phyloP scores from a whole-genome alignment of 202 grass and related monocot species.

The Carex arenaria region DNA sequence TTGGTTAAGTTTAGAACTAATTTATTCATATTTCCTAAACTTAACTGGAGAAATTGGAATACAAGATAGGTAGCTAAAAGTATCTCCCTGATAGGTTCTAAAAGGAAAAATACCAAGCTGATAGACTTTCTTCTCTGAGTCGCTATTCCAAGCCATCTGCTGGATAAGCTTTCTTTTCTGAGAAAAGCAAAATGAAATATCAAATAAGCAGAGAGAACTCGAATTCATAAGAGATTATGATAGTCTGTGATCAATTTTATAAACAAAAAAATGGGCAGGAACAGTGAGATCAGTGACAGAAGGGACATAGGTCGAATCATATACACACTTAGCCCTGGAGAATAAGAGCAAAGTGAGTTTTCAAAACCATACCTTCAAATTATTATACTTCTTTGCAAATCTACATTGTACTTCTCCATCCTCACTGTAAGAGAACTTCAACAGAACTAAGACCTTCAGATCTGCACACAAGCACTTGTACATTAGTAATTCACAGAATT shows the following conservation, averaged over 20 bases:
- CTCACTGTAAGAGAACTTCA: background rate
- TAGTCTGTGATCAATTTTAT: background rate
- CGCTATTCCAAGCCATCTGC: background rate
- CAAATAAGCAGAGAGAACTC: background rate
- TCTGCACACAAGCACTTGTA: background rate
- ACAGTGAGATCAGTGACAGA: background rate
- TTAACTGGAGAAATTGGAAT: background rate
- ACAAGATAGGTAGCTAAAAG: background rate
- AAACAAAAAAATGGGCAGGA: background rate
- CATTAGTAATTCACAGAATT: background rate
- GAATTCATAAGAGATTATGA: background rate
- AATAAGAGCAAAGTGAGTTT: background rate
- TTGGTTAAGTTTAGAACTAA: background rate
- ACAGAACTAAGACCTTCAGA: background rate
- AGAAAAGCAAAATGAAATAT: background rate
- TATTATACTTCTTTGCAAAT: background rate
- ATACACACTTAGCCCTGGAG: background rate
- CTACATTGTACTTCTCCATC: conserved; percentile 4
- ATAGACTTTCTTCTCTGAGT: background rate
- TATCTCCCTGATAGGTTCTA: background rate
- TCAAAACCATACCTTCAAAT: background rate
- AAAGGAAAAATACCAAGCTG: background rate
- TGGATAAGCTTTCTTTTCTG: conserved; percentile 22
- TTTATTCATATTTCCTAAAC: background rate
- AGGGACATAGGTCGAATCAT: background rate